Evolutionary conservation across 805 yeast genomes (phyloP), one percentile per base, ranked within the genome.

Genomic region (Barnettozyma botsteinii): DNA sequence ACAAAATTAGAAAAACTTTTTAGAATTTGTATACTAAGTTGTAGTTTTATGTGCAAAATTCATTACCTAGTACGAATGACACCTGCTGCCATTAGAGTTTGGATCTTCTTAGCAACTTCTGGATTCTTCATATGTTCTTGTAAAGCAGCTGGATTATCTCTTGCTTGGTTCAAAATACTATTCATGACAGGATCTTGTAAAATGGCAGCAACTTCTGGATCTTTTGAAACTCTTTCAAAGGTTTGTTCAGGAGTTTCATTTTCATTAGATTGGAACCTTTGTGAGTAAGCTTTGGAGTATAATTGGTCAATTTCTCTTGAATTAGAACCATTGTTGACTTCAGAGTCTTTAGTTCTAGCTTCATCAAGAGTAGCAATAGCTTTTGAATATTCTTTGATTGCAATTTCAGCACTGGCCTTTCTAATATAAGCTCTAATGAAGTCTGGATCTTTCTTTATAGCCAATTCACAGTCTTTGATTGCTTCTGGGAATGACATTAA

Each of bases 51-150:
- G 17, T 18, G 2, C 18, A 14, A 26, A 14, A 21, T 28, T 27
- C 28, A 21, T 33, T 33, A 81, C 59, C 95, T 81, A 24, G 95
- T 87, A 61, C 96, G 82, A 57, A 93, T 89, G 41, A 93, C 85
- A 62, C 99, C 99, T 15, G 98, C 96, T 41, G 97, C 96, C 61
- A 89, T 82, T 63, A 93, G 75, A 53, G 84, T 73, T 63, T 84
- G 82, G 54, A 93, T 80, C 77, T 93, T 93, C 63, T 80, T 81
- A 58, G 80, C 77, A 37, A 93, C 85, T 46, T 80, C 94, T 30
- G 98, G 98, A 66, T 93, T 93, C 72, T 79, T 85, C 96, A 93
- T 88, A 67, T 93, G 98, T 56, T 91, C 97, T 61, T 85, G 94
- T 53, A 93, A 73, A 40, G 98, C 98, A 33, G 96, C 95, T 37